Base-by-base conservation (phyloP, 192 early-diverging fungal species). In the Chytriomyces confervae region DNA sequence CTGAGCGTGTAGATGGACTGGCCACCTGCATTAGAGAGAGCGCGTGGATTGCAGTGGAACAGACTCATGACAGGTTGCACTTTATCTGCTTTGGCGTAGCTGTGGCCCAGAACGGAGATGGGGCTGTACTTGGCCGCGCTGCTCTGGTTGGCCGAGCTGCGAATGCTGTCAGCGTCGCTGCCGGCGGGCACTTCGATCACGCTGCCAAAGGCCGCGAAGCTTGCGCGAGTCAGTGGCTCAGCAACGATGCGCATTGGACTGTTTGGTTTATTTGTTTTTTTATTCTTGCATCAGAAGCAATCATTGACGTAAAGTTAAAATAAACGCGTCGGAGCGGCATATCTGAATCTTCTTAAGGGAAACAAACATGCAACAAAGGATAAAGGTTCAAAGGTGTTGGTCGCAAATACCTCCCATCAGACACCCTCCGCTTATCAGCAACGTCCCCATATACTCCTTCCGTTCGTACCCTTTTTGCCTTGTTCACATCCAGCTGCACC, bases 81-180 rank as follows among this genome's bases (percentile, higher is more conserved):
- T 4, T 4, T 24, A 4, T n/a, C n/a, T n/a, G 75, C 53, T 27
- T 71, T 75, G 5, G 77, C 69, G 43, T 67, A 79, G 48, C 44
- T 83, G 61, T 13, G 84, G 81, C 11, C 84, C 81, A 70, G 77
- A 72, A 81, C 92, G 92, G 64, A 84, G 20, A 93, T 81, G 20
- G 89, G 80, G 68, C 89, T 87, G 78, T 88, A 89, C 62, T 92
- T 93, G 80, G 88, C 81, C 7, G 93, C 94, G 3, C 92, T 92
- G 57, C 90, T 90, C 77, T 93, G 92, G 83, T 95, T 95, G 61
- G 91, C 91, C 1, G 72, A 16, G 46, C 23, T 16, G 18, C 23
- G 11, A 4, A 72, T 29, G 16, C 13, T n/a, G 18, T 16, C 20
- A 2, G 67, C 27, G 46, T 69, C 46, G 27, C 23, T 29, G 18